Percentiles rank a stretch among this genome's conserved stretches.
phyloP scores from a whole-genome alignment of 2,329 filamentous ascomycete genomes.

The Stemphylium lycopersici region DNA sequence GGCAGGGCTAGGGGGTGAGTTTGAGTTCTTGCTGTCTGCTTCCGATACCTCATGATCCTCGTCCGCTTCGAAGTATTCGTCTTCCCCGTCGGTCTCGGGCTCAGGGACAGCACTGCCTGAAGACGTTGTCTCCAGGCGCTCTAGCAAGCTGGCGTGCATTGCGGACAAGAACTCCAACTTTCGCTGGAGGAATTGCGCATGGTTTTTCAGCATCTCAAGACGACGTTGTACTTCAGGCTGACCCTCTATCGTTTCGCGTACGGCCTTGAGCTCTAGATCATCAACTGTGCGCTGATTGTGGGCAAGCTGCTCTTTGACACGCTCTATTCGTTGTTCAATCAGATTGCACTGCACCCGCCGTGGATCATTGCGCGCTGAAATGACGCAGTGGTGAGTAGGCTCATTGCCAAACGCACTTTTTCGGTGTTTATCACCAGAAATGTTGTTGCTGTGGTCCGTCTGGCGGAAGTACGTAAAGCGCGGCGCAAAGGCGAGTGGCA shows the following conservation, averaged over 20 bases:
- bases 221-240: conserved; percentile 61
- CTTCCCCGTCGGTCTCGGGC: conserved; percentile 50
- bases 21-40: conserved; percentile 59
- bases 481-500: conserved; percentile 91
- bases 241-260: conserved; percentile 61
- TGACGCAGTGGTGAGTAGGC: conserved; percentile 91
- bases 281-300: conserved; percentile 74
- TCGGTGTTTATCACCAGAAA: conserved; percentile 78
- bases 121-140: conserved; percentile 65
- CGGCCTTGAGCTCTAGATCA: conserved; percentile 72
- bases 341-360: conserved; percentile 85
- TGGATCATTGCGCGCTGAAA: conserved; percentile 77
- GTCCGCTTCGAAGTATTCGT: conserved; percentile 56
- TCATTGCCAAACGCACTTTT: conserved; percentile 93
- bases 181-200: conserved; percentile 62
- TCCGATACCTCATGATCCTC: conserved; percentile 60
- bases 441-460: conserved; percentile 85
- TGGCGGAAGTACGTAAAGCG: conserved; percentile 96
- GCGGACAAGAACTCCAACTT: conserved; percentile 65
- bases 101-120: conserved; percentile 56
- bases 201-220: conserved; percentile 60
- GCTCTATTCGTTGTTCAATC: conserved; percentile 78
- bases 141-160: conserved; percentile 64
- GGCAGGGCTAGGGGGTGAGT: conserved; percentile 65
- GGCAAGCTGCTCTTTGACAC: conserved; percentile 77